These are phyloP conservation scores for Cunninghamia lanceolata DNA, from an alignment of 75 land plant genomes.

Conservation along the genomic window DNA sequence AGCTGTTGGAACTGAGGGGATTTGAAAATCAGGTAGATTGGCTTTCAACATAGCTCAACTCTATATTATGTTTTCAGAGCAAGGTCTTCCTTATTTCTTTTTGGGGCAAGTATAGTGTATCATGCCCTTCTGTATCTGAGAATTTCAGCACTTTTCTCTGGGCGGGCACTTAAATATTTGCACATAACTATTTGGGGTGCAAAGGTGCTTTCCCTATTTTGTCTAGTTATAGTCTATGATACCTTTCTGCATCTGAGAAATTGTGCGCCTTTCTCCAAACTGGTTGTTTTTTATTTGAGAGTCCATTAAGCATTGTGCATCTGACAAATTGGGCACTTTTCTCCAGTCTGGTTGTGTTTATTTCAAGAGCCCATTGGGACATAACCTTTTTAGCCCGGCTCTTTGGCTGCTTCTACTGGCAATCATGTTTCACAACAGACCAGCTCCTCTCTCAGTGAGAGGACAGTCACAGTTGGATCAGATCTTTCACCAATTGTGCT, in stretches of 20 bases:
- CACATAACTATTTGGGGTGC: background rate
- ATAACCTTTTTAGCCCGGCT: background rate
- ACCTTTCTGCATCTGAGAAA: background rate
- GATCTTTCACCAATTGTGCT: background rate
- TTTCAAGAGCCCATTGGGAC: background rate
- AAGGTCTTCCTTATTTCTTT: background rate
- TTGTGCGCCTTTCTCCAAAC: background rate
- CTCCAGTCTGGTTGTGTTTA: background rate
- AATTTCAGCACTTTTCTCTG: background rate
- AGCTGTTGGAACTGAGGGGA: background rate
- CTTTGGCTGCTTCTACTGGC: background rate
- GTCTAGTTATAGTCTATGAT: background rate
- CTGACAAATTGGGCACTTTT: background rate
- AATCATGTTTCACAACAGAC: background rate
- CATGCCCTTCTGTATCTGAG: background rate
- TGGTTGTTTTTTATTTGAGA: too few species aligned
- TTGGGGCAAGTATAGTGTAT: background rate
- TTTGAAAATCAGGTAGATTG: background rate
- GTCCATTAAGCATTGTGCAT: background rate
- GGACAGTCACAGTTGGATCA: constrained; percentile 1
- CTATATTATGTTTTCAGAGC: background rate
- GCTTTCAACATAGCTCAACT: background rate
- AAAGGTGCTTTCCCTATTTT: background rate
- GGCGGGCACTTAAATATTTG: background rate
- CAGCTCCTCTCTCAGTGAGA: background rate